phyloP scores from a whole-genome alignment of 1,284 basidiomycete genomes.

The Porodaedalea pini region DNA sequence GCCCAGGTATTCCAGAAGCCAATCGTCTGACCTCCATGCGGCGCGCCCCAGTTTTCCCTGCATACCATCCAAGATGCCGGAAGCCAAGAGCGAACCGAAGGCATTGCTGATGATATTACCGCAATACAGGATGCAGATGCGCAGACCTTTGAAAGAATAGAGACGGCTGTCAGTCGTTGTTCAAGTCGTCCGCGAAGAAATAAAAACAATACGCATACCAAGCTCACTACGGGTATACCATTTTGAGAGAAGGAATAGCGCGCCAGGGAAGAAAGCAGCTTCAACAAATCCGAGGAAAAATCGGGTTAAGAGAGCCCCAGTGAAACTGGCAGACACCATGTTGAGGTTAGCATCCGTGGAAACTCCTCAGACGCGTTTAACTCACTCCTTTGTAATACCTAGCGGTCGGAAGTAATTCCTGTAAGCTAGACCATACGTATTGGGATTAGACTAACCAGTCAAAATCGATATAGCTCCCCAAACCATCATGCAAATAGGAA shows the following conservation, averaged over 20 bases:
- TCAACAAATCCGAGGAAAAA: conserved; percentile 62
- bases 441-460: conserved; percentile 42
- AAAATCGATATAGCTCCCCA: conserved; percentile 68
- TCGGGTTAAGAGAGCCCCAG: conserved; percentile 64
- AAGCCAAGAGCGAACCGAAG: conserved; percentile 43
- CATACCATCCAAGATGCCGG: conserved; percentile 39
- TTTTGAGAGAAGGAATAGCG: conserved; percentile 28
- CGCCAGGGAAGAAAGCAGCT: conserved; percentile 27
- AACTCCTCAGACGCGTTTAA: conserved; percentile 16
- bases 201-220: background rate
- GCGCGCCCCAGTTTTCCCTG: conserved; percentile 44
- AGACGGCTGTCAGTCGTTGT: conserved; percentile 18
- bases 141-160: conserved; percentile 23
- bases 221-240: conserved; percentile 24
- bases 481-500: conserved; percentile 65
- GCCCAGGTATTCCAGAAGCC: background rate
- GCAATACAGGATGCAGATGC: conserved; percentile 40
- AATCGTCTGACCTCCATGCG: conserved; percentile 33
- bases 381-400: conserved; percentile 48
- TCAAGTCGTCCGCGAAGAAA: background rate
- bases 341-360: conserved; percentile 21
- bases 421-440: background rate
- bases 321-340: conserved; percentile 44
- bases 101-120: conserved; percentile 49
- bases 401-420: background rate